Conservation (phyloP, 352 stramenopile genomes). For the Phytopythium vexans region DNA sequence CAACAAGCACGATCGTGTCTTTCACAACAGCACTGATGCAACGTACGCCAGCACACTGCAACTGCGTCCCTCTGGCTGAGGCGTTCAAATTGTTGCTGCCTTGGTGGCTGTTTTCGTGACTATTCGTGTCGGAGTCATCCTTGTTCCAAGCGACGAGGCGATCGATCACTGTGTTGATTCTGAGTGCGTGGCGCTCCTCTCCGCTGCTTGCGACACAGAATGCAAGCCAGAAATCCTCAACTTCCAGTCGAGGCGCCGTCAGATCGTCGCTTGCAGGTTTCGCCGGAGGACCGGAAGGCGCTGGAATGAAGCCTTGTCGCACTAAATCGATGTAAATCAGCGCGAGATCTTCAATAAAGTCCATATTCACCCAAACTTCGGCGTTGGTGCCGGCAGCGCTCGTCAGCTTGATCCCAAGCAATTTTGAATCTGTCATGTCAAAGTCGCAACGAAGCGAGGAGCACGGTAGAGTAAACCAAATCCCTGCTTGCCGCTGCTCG, state of each 20-base stretch:
- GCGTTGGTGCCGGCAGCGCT: neutral
- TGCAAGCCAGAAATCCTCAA: conserved; percentile 1
- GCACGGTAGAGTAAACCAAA: neutral
- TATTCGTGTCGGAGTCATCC: no score
- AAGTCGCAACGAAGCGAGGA: neutral
- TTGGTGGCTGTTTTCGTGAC: no score
- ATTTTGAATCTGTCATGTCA: neutral
- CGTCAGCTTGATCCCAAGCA: neutral
- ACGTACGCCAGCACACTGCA: no score
- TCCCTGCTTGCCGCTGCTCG: neutral
- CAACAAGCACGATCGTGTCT: no score
- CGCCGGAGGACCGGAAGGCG: no score
- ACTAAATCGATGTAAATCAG: neutral
- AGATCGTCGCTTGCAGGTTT: no score
- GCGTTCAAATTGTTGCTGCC: no score
- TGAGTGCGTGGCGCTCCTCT: neutral
- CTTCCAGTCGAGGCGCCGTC: neutral
- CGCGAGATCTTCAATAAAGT: conserved; percentile 2
- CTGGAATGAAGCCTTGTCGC: neutral
- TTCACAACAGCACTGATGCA: no score
- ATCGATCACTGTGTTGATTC: neutral
- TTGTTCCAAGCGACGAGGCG: neutral
- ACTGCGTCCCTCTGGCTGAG: no score
- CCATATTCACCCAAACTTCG: neutral
- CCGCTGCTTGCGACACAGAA: neutral